Evolutionary conservation across 768 basidiomycete genomes (phyloP).

Genomic region (Lactarius indigo): DNA sequence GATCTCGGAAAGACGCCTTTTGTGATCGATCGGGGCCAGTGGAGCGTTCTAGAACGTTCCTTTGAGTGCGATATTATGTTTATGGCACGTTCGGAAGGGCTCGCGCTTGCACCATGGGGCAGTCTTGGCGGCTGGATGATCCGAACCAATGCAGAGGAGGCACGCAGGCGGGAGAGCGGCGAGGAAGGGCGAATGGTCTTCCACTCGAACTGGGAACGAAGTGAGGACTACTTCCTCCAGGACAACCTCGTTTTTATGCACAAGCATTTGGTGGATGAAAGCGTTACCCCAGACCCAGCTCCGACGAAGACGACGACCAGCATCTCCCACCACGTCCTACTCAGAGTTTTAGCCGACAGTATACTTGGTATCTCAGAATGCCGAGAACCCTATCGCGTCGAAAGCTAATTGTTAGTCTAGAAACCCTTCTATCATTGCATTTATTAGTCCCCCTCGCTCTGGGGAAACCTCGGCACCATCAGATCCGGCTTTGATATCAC

Average conservation of each 20-base stretch:
- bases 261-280: slow-evolving; percentile 15
- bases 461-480: neutral
- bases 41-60: slow-evolving; percentile 35
- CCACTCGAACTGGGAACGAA: slow-evolving; percentile 15
- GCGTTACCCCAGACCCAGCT: neutral
- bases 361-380: neutral
- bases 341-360: neutral
- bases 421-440: neutral
- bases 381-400: neutral
- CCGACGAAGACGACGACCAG: neutral
- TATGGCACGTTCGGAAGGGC: slow-evolving; percentile 32
- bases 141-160: slow-evolving; percentile 39
- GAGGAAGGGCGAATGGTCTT: slow-evolving; percentile 35
- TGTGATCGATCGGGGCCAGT: slow-evolving; percentile 41
- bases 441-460: neutral
- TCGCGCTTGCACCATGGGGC: slow-evolving; percentile 43
- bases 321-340: neutral
- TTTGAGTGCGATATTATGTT: slow-evolving; percentile 43
- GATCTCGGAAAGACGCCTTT: slow-evolving; percentile 40
- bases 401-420: neutral
- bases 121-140: slow-evolving; percentile 40
- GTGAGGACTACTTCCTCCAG: slow-evolving; percentile 17
- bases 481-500: neutral
- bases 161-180: slow-evolving; percentile 30
- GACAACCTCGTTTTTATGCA: slow-evolving; percentile 12